Evolutionary conservation across 2,329 filamentous ascomycete genomes (phyloP).

Genomic region (Pseudogymnoascus sp.): DNA sequence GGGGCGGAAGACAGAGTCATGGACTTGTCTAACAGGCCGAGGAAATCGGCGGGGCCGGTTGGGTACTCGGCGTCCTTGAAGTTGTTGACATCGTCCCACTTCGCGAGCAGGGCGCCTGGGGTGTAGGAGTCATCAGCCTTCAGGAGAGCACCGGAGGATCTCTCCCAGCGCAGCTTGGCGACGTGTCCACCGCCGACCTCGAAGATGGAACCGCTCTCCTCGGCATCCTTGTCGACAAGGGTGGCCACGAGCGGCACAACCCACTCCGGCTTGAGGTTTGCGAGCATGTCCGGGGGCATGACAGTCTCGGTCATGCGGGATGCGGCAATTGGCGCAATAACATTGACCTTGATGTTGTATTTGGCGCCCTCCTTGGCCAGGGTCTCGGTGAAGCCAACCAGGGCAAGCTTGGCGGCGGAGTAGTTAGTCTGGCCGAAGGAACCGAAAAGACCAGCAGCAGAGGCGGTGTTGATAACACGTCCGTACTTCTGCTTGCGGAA

Average conservation of each 20-base stretch:
- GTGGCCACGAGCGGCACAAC: constrained; percentile 87
- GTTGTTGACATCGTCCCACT: constrained; percentile 82
- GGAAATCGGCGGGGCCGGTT: constrained; percentile 76
- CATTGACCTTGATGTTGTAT: constrained; percentile 95
- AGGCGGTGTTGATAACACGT: constrained; percentile 91
- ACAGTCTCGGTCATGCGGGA: constrained; percentile 93
- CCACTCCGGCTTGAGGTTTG: constrained; percentile 75
- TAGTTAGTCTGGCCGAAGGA: constrained; percentile 96
- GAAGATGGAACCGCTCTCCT: constrained; percentile 82
- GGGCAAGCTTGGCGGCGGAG: constrained; percentile 88
- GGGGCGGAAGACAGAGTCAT: constrained; percentile 67
- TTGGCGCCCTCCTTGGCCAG: constrained; percentile 94
- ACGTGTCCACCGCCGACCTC: constrained; percentile 89
- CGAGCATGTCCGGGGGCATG: constrained; percentile 88
- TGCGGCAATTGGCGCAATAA: constrained; percentile 90
- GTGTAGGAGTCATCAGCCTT: constrained; percentile 86
- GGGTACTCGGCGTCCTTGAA: constrained; percentile 81
- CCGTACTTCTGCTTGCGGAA: constrained; percentile 99
- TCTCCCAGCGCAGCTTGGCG: constrained; percentile 92
- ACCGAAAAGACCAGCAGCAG: constrained; percentile 91
- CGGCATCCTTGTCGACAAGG: constrained; percentile 74
- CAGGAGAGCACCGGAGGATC: constrained; percentile 77
- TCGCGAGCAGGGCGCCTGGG: constrained; percentile 75
- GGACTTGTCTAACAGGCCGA: constrained; percentile 76
- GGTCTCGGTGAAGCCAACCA: constrained; percentile 96